A percentile compares a stretch with the other conserved stretches of the same genome.
These are phyloP conservation scores for Suillus alpinus DNA, from an alignment of 768 basidiomycete species.

Conservation along the genomic window DNA sequence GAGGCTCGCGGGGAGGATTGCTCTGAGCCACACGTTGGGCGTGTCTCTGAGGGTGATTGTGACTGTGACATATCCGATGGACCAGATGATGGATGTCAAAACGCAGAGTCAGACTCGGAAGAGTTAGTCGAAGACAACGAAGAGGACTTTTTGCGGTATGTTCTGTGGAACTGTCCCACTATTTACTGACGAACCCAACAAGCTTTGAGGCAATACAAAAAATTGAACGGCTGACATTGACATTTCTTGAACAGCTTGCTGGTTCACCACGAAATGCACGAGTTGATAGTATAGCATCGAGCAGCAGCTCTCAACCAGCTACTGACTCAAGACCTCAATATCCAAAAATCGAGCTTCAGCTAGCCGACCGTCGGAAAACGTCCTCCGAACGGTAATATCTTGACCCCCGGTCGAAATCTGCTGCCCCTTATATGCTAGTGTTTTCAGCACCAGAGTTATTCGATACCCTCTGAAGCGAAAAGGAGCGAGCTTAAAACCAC, in stretches of 20 bases:
- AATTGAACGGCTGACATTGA: constrained; percentile 29
- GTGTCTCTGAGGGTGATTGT: neutral
- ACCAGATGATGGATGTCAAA: no score
- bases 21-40: neutral
- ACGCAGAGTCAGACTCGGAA: neutral
- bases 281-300: neutral
- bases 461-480: constrained; percentile 37
- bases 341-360: constrained; percentile 30
- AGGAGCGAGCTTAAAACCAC: constrained; percentile 36
- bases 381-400: constrained; percentile 26
- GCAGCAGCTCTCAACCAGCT: constrained; percentile 1
- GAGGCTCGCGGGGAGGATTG: neutral
- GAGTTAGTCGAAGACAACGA: constrained; percentile 15
- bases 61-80: neutral
- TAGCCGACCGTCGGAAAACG: constrained; percentile 36
- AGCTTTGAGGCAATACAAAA: constrained; percentile 19
- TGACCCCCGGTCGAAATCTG: neutral
- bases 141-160: constrained; percentile 11
- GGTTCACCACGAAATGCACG: constrained; percentile 10
- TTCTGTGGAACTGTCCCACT: neutral
- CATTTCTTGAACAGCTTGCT: constrained; percentile 32
- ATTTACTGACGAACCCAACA: constrained; percentile 7
- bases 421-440: neutral
- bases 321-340: constrained; percentile 5
- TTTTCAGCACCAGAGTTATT: constrained; percentile 18